Base-by-base conservation (phyloP, 83 land plant genomes). In the Diphasiastrum complanatum region DNA sequence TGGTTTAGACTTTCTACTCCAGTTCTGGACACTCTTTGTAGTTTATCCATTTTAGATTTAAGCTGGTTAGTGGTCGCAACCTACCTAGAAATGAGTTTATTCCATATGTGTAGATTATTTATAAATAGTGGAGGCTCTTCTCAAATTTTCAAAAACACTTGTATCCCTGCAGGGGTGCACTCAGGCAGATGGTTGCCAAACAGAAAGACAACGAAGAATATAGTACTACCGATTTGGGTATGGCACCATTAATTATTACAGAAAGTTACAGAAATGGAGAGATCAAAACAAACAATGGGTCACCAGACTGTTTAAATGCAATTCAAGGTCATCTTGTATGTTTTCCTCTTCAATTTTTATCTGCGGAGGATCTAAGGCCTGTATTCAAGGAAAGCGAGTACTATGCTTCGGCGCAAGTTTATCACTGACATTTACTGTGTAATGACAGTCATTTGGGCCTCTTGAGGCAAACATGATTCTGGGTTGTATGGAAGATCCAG, bases 341-440 rank as follows among this genome's bases (percentile, higher is more conserved):
- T 19, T 83, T 81, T 50, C 96, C 98, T 2, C 65, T 88, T 46
- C 74, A 80, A 33, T 92, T 92, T 61, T 79, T 92, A 85, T 73
- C 76, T 67, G 69, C 88, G 50, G 98, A 92, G 60, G 96, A 92
- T 74, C 58, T 92, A 60, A 77, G 98, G 72, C 98, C 98, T 0
- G 91, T 85, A n/a, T 87, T 88, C 80, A 88, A 85, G 34, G 96
- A 92, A 70, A 88, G 91, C 65, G 98, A 92, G 70, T 92, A 73
- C 67, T 88, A 92, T 70, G 95, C 89, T 8, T 79, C 93, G 10
- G 71, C 97, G 40, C 96, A 85, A 55, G 87, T 88, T 49, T 92
- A 85, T 50, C 84, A 88, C 63, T 88, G 40, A 59, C 14, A n/a
- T n/a, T n/a, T n/a, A n/a, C n/a, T n/a, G n/a, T n/a, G n/a, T n/a